Conservation (phyloP, 2,329 filamentous ascomycete genomes). For the Alternaria triticimaculans region DNA sequence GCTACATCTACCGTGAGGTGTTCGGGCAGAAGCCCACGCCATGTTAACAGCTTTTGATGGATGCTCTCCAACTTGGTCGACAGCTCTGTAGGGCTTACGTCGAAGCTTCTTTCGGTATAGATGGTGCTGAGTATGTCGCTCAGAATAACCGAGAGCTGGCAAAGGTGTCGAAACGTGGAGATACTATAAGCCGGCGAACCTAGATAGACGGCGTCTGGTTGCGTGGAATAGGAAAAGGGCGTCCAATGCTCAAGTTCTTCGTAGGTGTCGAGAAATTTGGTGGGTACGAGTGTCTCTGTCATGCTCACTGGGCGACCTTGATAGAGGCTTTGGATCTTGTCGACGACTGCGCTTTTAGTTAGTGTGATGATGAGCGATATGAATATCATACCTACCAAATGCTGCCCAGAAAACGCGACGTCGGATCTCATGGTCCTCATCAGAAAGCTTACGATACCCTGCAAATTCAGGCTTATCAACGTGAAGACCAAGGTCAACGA, state of each 20-base stretch:
- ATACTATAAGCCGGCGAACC: conserved; percentile 51
- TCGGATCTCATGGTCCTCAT: conserved; percentile 56
- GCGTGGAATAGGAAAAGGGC: conserved; percentile 51
- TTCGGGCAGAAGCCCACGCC: conserved; percentile 52
- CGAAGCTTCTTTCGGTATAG: conserved; percentile 50
- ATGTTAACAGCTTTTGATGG: conserved; percentile 52
- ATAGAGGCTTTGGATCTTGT: conserved; percentile 64
- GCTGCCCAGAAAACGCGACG: conserved; percentile 57
- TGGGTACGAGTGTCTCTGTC: conserved; percentile 55
- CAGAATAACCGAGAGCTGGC: conserved; percentile 55
- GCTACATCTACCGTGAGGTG: conserved; percentile 52
- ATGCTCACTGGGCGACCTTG: conserved; percentile 60
- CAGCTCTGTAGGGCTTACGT: conserved; percentile 45
- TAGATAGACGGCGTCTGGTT: conserved; percentile 39
- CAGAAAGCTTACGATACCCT: conserved; percentile 45
- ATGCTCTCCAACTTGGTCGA: conserved; percentile 48
- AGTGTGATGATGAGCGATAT: not conserved
- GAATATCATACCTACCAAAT: conserved; percentile 37
- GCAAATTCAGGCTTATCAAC: conserved; percentile 49
- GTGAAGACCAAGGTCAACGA: conserved; percentile 63
- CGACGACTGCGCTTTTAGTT: conserved; percentile 38
- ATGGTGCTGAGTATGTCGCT: conserved; percentile 51
- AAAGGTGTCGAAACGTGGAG: conserved; percentile 53
- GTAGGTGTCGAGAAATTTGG: conserved; percentile 57
- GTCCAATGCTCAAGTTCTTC: conserved; percentile 62